A percentile compares a stretch with the other conserved stretches of the same genome.
phyloP scores from a whole-genome alignment of 2,329 filamentous ascomycete species.

The Diaporthe longicolla region DNA sequence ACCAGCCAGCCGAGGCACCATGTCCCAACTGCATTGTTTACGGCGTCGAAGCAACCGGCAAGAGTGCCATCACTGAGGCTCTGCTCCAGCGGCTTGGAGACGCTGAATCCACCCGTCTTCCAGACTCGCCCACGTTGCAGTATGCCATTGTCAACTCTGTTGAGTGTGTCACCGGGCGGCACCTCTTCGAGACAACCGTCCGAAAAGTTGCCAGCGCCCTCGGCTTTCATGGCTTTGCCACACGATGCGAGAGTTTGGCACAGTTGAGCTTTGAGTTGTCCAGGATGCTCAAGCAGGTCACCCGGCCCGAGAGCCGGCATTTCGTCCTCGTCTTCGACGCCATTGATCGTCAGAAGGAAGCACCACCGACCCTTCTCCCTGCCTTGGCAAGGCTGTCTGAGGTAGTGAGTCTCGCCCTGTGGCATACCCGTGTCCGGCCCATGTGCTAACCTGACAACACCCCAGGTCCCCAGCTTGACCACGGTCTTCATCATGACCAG shows the following conservation, averaged over 20 bases:
- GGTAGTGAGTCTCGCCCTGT: constrained; percentile 66
- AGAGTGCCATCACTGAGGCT: constrained; percentile 77
- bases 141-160: constrained; percentile 77
- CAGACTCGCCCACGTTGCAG: constrained; percentile 65
- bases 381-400: constrained; percentile 87
- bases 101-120: constrained; percentile 59
- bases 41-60: constrained; percentile 89
- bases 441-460: constrained; percentile 33
- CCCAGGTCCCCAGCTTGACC: constrained; percentile 82
- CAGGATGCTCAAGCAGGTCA: constrained; percentile 68
- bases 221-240: constrained; percentile 47
- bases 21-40: constrained; percentile 84
- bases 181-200: constrained; percentile 81
- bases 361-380: constrained; percentile 82
- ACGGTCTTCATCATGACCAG: constrained; percentile 83
- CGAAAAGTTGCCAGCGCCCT: constrained; percentile 70
- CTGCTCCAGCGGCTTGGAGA: constrained; percentile 67
- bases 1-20: constrained; percentile 75
- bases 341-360: constrained; percentile 87
- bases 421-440: not conserved
- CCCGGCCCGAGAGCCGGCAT: constrained; percentile 60
- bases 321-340: constrained; percentile 91
- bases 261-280: constrained; percentile 81
- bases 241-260: constrained; percentile 83
- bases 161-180: constrained; percentile 84